A percentile compares a stretch with the other conserved stretches of the same genome.
phyloP scores from a whole-genome alignment of 2,329 filamentous ascomycete species.

The Colletotrichum sp. region DNA sequence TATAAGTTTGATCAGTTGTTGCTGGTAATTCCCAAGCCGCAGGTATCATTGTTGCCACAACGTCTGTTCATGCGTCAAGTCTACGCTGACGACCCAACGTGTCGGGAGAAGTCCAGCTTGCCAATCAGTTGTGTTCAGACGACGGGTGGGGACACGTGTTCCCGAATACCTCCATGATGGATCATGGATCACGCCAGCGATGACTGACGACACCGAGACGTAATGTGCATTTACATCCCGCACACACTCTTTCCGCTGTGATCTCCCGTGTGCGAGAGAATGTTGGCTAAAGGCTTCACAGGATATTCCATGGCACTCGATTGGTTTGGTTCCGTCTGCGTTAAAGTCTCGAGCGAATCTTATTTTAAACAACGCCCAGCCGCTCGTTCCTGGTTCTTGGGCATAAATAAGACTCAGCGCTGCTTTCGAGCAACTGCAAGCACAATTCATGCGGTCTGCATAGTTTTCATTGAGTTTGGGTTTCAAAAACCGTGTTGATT shows the following conservation, averaged over 20 bases:
- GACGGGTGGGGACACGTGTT: neutral
- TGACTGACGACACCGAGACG: neutral
- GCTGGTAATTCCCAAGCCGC: neutral
- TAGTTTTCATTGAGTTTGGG: too few relatives aligned
- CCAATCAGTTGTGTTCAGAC: fast-evolving
- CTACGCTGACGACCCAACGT: neutral
- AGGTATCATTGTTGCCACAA: fast-evolving
- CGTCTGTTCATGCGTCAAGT: fast-evolving
- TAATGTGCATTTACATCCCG: neutral
- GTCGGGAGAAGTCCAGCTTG: fast-evolving
- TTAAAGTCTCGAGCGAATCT: fast-evolving
- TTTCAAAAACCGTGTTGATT: too few relatives aligned
- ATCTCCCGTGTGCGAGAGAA: too few relatives aligned
- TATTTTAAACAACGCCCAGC: neutral
- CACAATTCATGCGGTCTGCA: neutral
- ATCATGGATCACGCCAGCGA: neutral
- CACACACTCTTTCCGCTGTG: too few relatives aligned
- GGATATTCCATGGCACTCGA: too few relatives aligned
- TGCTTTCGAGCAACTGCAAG: neutral
- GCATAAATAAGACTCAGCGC: neutral
- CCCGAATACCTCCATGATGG: neutral
- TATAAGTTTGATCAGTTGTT: neutral
- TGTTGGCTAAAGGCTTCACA: too few relatives aligned
- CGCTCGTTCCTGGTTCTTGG: neutral
- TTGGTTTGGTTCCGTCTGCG: neutral